Percentiles rank a stretch among this genome's conserved stretches.
Conservation (phyloP, 495 filamentous ascomycete species). For the Clavariopsis aquatica region DNA sequence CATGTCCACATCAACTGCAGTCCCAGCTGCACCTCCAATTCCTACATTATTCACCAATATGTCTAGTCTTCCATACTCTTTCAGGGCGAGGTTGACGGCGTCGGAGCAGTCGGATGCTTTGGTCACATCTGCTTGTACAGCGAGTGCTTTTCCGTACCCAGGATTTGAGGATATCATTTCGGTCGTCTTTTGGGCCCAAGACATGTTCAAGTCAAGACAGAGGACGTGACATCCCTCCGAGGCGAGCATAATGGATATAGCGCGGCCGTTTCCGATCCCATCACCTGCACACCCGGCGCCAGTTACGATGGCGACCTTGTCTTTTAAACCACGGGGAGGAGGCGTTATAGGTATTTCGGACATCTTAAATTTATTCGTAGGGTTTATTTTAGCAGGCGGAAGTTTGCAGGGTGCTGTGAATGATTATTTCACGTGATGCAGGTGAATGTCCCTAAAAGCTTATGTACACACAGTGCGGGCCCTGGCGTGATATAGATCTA, state of each 20-base stretch:
- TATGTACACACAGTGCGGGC: too few relatives aligned
- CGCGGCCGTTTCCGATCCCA: constrained; percentile 62
- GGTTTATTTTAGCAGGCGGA: not conserved
- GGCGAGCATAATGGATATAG: constrained; percentile 59
- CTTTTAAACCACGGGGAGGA: constrained; percentile 38
- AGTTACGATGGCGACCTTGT: constrained; percentile 60
- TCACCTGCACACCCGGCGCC: constrained; percentile 57
- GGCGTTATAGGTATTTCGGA: not conserved
- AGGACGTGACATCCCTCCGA: constrained; percentile 57
- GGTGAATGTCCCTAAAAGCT: not conserved
- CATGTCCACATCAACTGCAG: constrained; percentile 58
- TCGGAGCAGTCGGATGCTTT: constrained; percentile 50
- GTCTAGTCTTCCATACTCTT: constrained; percentile 53
- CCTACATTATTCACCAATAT: constrained; percentile 63
- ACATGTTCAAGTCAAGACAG: constrained; percentile 54
- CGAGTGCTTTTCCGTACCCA: constrained; percentile 43
- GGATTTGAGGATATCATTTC: constrained; percentile 47
- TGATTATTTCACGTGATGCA: not conserved
- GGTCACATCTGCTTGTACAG: constrained; percentile 54
- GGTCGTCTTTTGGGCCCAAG: constrained; percentile 53
- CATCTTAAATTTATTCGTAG: not conserved
- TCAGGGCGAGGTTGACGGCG: constrained; percentile 46
- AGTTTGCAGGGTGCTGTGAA: not conserved
- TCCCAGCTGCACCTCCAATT: constrained; percentile 54
- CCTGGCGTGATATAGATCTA: not conserved